Evolutionary conservation across 805 yeast species (phyloP), one percentile per base, ranked within the genome.

Genomic region (Ogataea sp.): DNA sequence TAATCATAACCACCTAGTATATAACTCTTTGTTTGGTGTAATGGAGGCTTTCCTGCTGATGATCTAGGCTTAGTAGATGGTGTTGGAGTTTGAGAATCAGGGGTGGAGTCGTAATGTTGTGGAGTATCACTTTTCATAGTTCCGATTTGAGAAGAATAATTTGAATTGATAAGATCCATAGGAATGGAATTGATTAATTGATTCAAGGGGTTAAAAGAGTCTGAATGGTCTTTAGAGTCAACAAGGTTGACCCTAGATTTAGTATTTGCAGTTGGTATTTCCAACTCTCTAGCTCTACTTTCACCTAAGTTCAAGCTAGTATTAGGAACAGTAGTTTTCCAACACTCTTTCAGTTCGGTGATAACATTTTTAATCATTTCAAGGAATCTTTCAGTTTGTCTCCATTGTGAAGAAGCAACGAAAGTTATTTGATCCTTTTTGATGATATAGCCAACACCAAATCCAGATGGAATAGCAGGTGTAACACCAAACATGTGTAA

Each of bases 1-100:
- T 74, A 75, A 31, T 78, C 80, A 48, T 75, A 75, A 2, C 80
- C 81, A 25, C 81, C 81, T 39, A 75, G 54, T 59, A 71, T 48
- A 52, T 63, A 47, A 45, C 45, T 42, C 14, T 37, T 34, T 3
- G 34, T 42, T 11, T 33, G 31, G 5, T 39, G 17, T 11, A 42
- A 25, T 10, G 17, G 7, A 15, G 15, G 32, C 7, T 29, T 23
- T 24, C 17, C 18, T 24, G n/a, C 23, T 13, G 36, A 14, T 5
- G 32, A 13, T 2, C 6, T 17, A 4, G 28, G 31, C 15, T 25
- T 20, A n/a, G n/a, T n/a, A n/a, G n/a, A n/a, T 7, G 13, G 18
- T 15, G 20, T 18, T 33, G 33, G 39, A 20, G 38, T 26, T 20
- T 8, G 21, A 18, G 43, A 6, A 6, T 21, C 33, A 14, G 27